phyloP scores from a whole-genome alignment of 495 filamentous ascomycete species.

The Geoglossum glabrum region DNA sequence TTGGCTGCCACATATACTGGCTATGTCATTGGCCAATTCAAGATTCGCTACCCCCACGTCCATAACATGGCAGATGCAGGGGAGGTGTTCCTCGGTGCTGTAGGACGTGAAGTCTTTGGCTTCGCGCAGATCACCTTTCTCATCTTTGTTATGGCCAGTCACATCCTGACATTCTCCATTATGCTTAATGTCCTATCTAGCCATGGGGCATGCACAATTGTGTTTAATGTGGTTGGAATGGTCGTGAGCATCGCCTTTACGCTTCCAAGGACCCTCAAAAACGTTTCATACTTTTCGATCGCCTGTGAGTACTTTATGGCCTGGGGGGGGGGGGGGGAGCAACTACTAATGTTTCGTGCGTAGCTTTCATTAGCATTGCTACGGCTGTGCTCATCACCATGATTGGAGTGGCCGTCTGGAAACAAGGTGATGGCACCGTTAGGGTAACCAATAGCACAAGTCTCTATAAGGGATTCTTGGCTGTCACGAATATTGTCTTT shows the following conservation, averaged over 20 bases:
- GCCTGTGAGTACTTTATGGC: neutral
- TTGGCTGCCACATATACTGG: conserved; percentile 55
- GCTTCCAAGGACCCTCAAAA: neutral
- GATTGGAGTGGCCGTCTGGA: conserved; percentile 35
- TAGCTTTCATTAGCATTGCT: conserved; percentile 45
- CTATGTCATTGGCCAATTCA: conserved; percentile 61
- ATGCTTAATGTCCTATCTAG: conserved; percentile 45
- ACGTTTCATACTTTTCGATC: neutral
- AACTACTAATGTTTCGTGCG: neutral
- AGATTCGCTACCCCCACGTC: conserved; percentile 48
- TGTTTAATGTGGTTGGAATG: conserved; percentile 21
- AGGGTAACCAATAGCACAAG: conserved; percentile 6
- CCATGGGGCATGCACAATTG: conserved; percentile 44
- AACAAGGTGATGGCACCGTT: conserved; percentile 12
- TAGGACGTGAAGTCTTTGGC: conserved; percentile 32
- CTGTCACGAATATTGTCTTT: conserved; percentile 55
- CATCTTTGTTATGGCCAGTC: conserved; percentile 56
- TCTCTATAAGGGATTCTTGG: conserved; percentile 25
- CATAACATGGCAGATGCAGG: conserved; percentile 54
- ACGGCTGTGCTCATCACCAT: conserved; percentile 46
- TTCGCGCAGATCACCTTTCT: conserved; percentile 44
- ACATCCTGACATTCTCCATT: conserved; percentile 54
- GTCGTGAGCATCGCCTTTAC: neutral
- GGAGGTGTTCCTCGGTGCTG: conserved; percentile 37
- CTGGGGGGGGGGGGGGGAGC: neutral